phyloP scores from a whole-genome alignment of 208 protist species.

The Zelonia costaricensis region DNA sequence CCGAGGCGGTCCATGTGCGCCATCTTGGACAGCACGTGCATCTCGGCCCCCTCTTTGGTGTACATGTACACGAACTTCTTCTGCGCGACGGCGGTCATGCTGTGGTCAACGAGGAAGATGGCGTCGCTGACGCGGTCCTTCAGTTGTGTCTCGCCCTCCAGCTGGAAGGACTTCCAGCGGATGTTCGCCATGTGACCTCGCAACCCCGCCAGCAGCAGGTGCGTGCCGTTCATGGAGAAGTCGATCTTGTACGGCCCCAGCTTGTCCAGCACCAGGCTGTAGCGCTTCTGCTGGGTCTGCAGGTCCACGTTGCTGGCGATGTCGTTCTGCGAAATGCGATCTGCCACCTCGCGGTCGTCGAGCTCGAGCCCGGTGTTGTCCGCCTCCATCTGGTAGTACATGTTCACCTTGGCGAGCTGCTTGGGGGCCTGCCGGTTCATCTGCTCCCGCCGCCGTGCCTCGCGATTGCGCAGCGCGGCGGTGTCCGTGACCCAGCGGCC shows the following conservation, averaged over 20 bases:
- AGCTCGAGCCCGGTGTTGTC: slow-evolving; percentile 72
- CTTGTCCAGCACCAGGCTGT: slow-evolving; percentile 92
- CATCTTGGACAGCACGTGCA: slow-evolving; percentile 97
- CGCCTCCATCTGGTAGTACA: slow-evolving; percentile 69
- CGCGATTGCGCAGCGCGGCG: slow-evolving; percentile 59
- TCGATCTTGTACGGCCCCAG: slow-evolving; percentile 95
- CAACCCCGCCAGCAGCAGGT: slow-evolving; percentile 93
- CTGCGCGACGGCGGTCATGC: slow-evolving; percentile 98
- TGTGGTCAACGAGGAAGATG: slow-evolving; percentile 97
- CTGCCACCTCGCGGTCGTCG: slow-evolving; percentile 91
- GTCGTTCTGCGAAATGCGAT: slow-evolving; percentile 92
- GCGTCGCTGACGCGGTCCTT: slow-evolving; percentile 94
- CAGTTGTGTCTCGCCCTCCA: slow-evolving; percentile 94
- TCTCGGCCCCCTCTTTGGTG: slow-evolving; percentile 96
- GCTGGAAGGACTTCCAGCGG: slow-evolving; percentile 93
- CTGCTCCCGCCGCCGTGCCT: slow-evolving; percentile 50
- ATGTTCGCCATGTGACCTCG: slow-evolving; percentile 96
- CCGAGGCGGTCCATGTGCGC: slow-evolving; percentile 92
- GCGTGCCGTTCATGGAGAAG: slow-evolving; percentile 94
- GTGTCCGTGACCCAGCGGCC: slow-evolving; percentile 84
- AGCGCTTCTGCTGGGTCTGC: slow-evolving; percentile 93
- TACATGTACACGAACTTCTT: slow-evolving; percentile 99
- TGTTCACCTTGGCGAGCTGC: slow-evolving; percentile 59
- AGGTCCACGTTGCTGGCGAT: slow-evolving; percentile 92
- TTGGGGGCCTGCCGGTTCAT: slow-evolving; percentile 66